phyloP scores from a whole-genome alignment of 306 rosid genomes.

The Trifolium fragiferum region DNA sequence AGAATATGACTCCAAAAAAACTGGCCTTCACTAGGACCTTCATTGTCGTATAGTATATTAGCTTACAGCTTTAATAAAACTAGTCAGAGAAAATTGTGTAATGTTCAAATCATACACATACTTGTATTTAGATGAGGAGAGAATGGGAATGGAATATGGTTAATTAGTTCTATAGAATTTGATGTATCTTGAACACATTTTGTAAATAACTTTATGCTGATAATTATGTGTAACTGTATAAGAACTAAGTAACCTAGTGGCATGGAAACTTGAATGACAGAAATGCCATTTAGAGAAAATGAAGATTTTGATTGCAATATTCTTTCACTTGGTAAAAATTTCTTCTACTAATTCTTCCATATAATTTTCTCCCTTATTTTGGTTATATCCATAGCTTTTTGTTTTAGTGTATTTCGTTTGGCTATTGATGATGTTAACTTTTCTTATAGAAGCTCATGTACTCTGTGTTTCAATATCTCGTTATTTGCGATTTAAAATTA shows the following conservation, averaged over 20 bases:
- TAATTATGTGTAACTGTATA: not conserved
- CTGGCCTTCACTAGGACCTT: slow-evolving; percentile 11
- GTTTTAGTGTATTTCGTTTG: too few relatives aligned
- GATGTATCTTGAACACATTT: not conserved
- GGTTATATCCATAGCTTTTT: too few relatives aligned
- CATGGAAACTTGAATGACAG: not conserved
- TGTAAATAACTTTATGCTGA: not conserved
- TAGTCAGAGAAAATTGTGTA: slow-evolving; percentile 21
- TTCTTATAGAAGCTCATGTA: too few relatives aligned
- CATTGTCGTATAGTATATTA: slow-evolving; percentile 3
- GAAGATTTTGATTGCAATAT: not conserved
- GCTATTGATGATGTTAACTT: too few relatives aligned
- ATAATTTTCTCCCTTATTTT: too few relatives aligned
- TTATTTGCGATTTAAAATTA: too few relatives aligned
- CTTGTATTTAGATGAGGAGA: slow-evolving; percentile 25
- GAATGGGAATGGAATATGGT: slow-evolving; percentile 18
- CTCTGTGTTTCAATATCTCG: too few relatives aligned
- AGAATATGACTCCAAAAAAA: slow-evolving; percentile 28
- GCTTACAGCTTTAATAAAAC: too few relatives aligned
- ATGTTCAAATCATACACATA: slow-evolving; percentile 11
- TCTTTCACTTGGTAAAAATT: not conserved
- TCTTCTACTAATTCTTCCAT: not conserved
- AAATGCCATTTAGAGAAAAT: not conserved
- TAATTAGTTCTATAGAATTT: slow-evolving; percentile 18
- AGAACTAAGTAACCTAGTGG: not conserved